phyloP scores from a whole-genome alignment of 2,329 filamentous ascomycete species.

The Fusarium cicatricum region DNA sequence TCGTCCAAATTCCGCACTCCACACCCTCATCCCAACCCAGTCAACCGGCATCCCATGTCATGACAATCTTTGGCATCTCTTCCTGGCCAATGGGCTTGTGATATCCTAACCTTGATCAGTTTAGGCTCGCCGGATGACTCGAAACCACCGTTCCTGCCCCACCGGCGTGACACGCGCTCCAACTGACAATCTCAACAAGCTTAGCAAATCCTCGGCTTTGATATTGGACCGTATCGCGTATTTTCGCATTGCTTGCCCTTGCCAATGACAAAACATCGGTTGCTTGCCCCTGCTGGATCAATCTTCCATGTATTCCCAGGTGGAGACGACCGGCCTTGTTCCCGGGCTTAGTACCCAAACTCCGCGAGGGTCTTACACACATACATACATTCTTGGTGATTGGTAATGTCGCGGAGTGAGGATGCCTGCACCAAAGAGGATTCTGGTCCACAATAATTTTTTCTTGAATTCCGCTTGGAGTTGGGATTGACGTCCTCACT shows the following conservation, averaged over 20 bases:
- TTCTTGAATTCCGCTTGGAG: conserved; percentile 7
- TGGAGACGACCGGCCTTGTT: neutral
- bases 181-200: neutral
- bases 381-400: conserved; percentile 5
- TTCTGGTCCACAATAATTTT: conserved; percentile 10
- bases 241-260: neutral
- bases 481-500: conserved; percentile 9
- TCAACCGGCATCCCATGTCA: neutral
- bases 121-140: conserved; percentile 8
- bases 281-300: neutral
- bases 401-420: conserved; percentile 8
- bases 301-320: neutral
- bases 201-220: neutral
- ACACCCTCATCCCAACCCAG: neutral
- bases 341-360: conserved; percentile 4
- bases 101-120: neutral
- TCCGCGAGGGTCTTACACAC: neutral
- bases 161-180: neutral
- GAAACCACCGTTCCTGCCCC: neutral
- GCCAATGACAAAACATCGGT: neutral
- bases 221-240: neutral
- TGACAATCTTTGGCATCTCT: neutral
- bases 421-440: conserved; percentile 2
- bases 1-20: neutral
- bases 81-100: neutral